These are phyloP conservation scores for Penicillium thymicola DNA, from an alignment of 2,329 filamentous ascomycete genomes.

Conservation along the genomic window DNA sequence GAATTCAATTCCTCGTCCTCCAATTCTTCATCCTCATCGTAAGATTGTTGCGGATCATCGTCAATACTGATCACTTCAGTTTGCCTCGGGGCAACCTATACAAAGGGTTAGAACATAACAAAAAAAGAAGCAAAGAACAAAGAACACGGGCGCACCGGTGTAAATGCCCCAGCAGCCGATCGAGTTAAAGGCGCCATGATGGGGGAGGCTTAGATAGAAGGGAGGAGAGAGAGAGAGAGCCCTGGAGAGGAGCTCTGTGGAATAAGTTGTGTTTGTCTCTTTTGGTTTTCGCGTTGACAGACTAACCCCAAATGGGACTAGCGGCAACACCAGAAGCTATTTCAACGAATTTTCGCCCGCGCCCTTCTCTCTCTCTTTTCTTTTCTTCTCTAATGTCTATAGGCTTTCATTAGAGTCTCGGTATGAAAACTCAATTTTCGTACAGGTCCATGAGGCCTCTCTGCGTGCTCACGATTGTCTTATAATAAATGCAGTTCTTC, in stretches of 20 bases:
- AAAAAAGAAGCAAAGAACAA: constrained; percentile 5
- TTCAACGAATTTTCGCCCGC: constrained; percentile 29
- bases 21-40: constrained; percentile 25
- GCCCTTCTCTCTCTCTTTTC: constrained; percentile 46
- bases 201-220: constrained; percentile 18
- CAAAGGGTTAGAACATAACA: constrained; percentile 10
- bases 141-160: constrained; percentile 15
- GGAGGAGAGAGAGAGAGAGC: constrained; percentile 19
- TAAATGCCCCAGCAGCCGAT: constrained; percentile 23
- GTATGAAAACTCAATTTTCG: constrained; percentile 88
- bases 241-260: constrained; percentile 11
- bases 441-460: constrained; percentile 82
- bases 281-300: constrained; percentile 33
- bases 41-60: constrained; percentile 32
- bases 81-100: constrained; percentile 25
- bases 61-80: constrained; percentile 42
- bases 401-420: constrained; percentile 99
- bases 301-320: constrained; percentile 35
- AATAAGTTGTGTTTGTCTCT: constrained; percentile 30
- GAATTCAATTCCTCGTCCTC: constrained; percentile 23
- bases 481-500: constrained; percentile 75
- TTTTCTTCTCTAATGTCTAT: constrained; percentile 55
- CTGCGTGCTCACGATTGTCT: constrained; percentile 97
- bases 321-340: constrained; percentile 31
- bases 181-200: constrained; percentile 42